Base-by-base conservation (phyloP, 768 basidiomycete genomes). In the Panaeolus cyanescens region DNA sequence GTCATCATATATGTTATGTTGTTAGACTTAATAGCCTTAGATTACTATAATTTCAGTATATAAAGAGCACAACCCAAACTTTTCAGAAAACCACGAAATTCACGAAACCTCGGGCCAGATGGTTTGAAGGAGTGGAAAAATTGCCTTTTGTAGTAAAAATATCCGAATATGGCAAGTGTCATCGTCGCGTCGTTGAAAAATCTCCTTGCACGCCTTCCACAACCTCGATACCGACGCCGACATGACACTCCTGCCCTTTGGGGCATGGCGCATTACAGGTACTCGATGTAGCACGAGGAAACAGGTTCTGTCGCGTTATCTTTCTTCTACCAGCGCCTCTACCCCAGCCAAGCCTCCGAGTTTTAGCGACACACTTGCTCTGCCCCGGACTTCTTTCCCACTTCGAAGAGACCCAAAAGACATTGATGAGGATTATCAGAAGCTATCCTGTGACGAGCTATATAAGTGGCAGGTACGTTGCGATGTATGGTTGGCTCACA, bases 301-400 rank as follows among this genome's bases (percentile, higher is more conserved):
- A 55, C 59, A 58, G 3, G 6, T 42, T 20, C 19, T 67, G 19
- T 57, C 58, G 20, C 64, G 65, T n/a, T 65, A 61, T 59, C 34
- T 67, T 1, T 67, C 65, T 7, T 33, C 56, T n/a, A 59, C 30
- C 40, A 30, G 10, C 15, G 12, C 56, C 13, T 19, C 30, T 20
- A 60, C 61, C 59, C 45, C 45, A 28, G 25, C 45, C 45, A 50
- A 50, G 30, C 45, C 45, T 50, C 45, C 45, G 9, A 50, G n/a
- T n/a, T 83, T 79, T 62, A 72, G 82, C 1, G 70, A 80, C 20
- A 92, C 95, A 0, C 77, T 99, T 10, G 81, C 87, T 3, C 84
- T 98, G 3, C 96, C 96, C 0, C 89, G 87, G 67, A 95, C 96
- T 0, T 64, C 79, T 0, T 94, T 98, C 70, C 87, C 92, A 2